Evolutionary conservation across 306 rosid species (phyloP), one percentile per base, ranked within the genome.

Genomic region (Aeschynomene evenia): DNA sequence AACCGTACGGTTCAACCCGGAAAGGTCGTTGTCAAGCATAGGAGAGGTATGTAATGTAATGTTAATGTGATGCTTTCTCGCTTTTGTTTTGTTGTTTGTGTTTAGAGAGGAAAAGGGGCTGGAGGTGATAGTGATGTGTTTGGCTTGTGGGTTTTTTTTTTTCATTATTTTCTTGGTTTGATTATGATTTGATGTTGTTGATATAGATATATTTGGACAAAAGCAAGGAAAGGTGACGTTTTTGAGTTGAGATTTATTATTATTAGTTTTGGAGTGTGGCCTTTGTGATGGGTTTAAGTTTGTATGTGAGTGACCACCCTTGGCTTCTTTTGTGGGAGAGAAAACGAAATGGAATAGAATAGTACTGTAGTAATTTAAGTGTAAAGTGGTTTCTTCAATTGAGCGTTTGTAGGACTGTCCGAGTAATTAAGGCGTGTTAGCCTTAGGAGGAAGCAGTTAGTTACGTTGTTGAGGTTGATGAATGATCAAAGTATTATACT

Each of bases 11-110:
- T 37, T 80, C 92, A 73, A 72, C 80, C 85, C 59, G 80, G 73
- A 1, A 81, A 80, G 68, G 86, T 80, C 2, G 82, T 73, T 14
- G 69, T 78, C 71, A 72, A 79, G 85, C 92, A 85, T 31, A 81
- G 87, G 49, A 88, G 96, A 86, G 97, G 97, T 91, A 64, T 61
- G 18, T 8, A 31, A 39, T 75, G 34, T 34, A 9, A 34, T 34
- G 39, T 34, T 1, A 34, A 34, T 34, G 39, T 4, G 7, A 45
- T 45, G 20, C 7, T 43, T 43, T 10, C 34, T 52, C 42, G 31
- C 9, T 45, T 16, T 7, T 58, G 3, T 28, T 26, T 42, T 26
- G 18, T 21, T 6, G 0, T 22, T 63, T 36, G 3, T 28, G 15
- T 3, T 1, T 1, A 0, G 7, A 52, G 6, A 12, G 20, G 21